These are phyloP conservation scores for Fraxinus platypoda DNA, from an alignment of 305 asterid species.

Conservation along the genomic window DNA sequence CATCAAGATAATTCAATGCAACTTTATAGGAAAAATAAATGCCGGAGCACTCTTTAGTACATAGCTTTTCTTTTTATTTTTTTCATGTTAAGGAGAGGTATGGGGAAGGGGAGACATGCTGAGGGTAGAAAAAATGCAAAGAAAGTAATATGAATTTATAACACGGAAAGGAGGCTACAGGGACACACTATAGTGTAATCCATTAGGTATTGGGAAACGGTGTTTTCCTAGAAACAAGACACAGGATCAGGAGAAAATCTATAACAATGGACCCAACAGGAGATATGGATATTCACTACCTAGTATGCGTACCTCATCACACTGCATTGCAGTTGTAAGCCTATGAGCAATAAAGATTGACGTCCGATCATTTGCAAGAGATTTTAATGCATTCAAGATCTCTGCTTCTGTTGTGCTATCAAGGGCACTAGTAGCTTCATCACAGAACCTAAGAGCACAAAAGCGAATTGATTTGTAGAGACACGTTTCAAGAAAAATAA, in stretches of 20 bases:
- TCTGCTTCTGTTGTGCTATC: slow-evolving; percentile 98
- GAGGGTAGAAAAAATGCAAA: not conserved
- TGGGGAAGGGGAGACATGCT: not conserved
- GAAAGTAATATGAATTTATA: not conserved
- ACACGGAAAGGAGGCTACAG: not conserved
- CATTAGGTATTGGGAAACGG: not conserved
- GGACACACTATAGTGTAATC: not conserved
- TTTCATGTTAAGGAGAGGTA: not conserved
- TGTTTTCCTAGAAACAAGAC: not conserved
- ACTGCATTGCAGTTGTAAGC: slow-evolving; percentile 99
- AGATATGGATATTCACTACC: not conserved
- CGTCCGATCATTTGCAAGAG: slow-evolving; percentile 73
- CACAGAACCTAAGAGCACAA: slow-evolving; percentile 70
- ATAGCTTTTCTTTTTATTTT: not conserved
- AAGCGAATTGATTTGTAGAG: not conserved
- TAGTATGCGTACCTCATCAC: slow-evolving; percentile 70
- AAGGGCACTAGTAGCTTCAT: slow-evolving; percentile 99
- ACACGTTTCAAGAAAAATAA: not conserved
- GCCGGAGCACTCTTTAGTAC: not conserved
- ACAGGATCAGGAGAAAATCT: not conserved
- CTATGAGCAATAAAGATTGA: slow-evolving; percentile 90
- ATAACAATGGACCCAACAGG: not conserved
- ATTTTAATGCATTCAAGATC: slow-evolving; percentile 74
- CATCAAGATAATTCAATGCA: not conserved
- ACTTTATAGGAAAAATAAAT: not conserved